Evolutionary conservation across 2,329 filamentous ascomycete species (phyloP), one percentile per base, ranked within the genome.

Genomic region (Sporothrix protearum): DNA sequence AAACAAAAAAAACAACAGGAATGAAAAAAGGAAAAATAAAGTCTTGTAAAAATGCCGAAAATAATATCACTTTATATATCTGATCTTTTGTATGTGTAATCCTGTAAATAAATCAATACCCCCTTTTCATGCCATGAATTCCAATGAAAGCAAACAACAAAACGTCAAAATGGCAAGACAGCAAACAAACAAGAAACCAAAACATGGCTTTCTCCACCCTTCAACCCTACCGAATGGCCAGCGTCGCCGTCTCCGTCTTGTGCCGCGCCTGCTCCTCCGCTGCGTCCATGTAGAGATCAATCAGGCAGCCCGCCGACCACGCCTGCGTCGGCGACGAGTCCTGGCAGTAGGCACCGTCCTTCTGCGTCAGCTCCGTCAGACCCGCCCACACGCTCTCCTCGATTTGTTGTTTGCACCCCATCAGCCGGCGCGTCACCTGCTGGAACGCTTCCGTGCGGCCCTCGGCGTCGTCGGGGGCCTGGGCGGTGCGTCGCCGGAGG

Each of bases 321-420:
- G 96, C 92, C 81, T 99, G 96, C 0, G 96, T 97, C 33, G 96
- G 96, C 69, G 91, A 96, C 90, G 95, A 98, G 82, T 99, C 96
- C 14, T 83, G 83, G 80, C 96, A 99, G 78, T 90, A 87, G 74
- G 89, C 89, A 16, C 96, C 96, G 76, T 91, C 86, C 84, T 95
- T 94, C 79, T 99, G 94, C 53, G 96, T 98, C 80, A 99, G 82
- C 83, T 99, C 96, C 8, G 94, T 91, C 78, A 99, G 82, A 0
- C 96, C 96, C 19, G 93, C 94, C 96, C 96, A 99, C 0, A 88
- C 86, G 77, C 89, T 95, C 75, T 91, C 87, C 74, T 87, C 82
- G 74, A 99, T 94, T 78, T 93, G 92, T 77, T 91, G 85, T 83
- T 97, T 96, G 84, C 94, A 97, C 0, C 91, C 93, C 39, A 86